phyloP scores from a whole-genome alignment of 2,329 filamentous ascomycete genomes.

The Calonectria fujianensis region DNA sequence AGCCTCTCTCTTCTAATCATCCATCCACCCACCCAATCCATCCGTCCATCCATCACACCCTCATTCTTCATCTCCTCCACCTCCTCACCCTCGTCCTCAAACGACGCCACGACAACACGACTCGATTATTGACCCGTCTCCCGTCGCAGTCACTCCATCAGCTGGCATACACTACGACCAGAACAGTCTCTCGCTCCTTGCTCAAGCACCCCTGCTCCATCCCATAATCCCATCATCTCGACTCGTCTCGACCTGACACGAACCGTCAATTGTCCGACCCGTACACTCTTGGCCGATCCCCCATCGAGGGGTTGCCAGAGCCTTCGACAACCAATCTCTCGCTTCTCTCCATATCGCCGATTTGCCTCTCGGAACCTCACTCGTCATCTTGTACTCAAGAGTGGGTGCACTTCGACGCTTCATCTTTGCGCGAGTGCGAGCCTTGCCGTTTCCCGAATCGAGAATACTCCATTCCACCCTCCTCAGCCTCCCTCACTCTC shows the following conservation, averaged over 20 bases:
- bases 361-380: conserved; percentile 21
- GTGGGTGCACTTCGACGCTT: conserved; percentile 28
- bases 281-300: conserved; percentile 40
- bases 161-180: conserved; percentile 24
- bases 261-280: conserved; percentile 38
- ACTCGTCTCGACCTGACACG: conserved; percentile 29
- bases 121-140: conserved; percentile 24
- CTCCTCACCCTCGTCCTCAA: conserved; percentile 31
- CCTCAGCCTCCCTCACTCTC: conserved; percentile 41
- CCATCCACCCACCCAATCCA: conserved; percentile 32
- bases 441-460: conserved; percentile 33
- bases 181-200: conserved; percentile 20
- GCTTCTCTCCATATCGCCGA: conserved; percentile 26
- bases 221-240: conserved; percentile 28
- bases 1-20: conserved; percentile 38
- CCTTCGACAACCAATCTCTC: conserved; percentile 33
- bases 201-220: conserved; percentile 29
- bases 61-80: conserved; percentile 28
- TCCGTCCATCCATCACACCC: conserved; percentile 27
- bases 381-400: not conserved
- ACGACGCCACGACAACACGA: conserved; percentile 27
- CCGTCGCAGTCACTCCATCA: conserved; percentile 28
- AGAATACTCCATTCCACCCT: conserved; percentile 41
- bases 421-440: conserved; percentile 37
- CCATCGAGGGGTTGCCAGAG: conserved; percentile 45